These are phyloP conservation scores for Cordyceps fumosorosea DNA, from an alignment of 2,329 filamentous ascomycete species.

Conservation along the genomic window DNA sequence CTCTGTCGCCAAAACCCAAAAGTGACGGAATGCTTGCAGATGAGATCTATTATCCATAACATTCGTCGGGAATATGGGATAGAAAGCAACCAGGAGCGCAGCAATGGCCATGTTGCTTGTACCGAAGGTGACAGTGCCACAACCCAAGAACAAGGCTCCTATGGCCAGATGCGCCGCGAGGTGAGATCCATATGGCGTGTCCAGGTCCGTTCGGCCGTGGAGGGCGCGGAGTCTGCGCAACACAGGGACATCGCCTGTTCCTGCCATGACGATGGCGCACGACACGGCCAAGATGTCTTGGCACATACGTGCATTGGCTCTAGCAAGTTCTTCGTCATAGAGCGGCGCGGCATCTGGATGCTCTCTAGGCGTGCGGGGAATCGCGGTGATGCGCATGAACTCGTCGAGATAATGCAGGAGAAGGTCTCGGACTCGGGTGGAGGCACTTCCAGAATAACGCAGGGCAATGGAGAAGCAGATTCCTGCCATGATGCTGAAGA, in stretches of 20 bases:
- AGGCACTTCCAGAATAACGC: conserved; percentile 67
- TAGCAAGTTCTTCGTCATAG: conserved; percentile 80
- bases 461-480: conserved; percentile 76
- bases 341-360: conserved; percentile 30
- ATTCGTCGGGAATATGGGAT: conserved; percentile 81
- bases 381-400: conserved; percentile 69
- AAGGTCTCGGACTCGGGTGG: conserved; percentile 67
- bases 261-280: conserved; percentile 86
- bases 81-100: conserved; percentile 82
- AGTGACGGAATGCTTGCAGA: conserved; percentile 90
- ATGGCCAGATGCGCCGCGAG: conserved; percentile 89
- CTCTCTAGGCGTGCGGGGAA: conserved; percentile 32
- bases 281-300: conserved; percentile 82
- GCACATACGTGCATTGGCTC: conserved; percentile 81
- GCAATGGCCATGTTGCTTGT: conserved; percentile 84
- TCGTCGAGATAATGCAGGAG: conserved; percentile 79
- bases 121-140: conserved; percentile 85
- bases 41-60: conserved; percentile 94
- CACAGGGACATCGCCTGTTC: conserved; percentile 80
- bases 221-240: conserved; percentile 80
- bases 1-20: conserved; percentile 93
- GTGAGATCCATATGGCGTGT: conserved; percentile 88
- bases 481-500: conserved; percentile 87
- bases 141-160: conserved; percentile 83
- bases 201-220: conserved; percentile 77